These are phyloP conservation scores for Cardiospermum halicacabum DNA, from an alignment of 345 rosid species.

Conservation along the genomic window DNA sequence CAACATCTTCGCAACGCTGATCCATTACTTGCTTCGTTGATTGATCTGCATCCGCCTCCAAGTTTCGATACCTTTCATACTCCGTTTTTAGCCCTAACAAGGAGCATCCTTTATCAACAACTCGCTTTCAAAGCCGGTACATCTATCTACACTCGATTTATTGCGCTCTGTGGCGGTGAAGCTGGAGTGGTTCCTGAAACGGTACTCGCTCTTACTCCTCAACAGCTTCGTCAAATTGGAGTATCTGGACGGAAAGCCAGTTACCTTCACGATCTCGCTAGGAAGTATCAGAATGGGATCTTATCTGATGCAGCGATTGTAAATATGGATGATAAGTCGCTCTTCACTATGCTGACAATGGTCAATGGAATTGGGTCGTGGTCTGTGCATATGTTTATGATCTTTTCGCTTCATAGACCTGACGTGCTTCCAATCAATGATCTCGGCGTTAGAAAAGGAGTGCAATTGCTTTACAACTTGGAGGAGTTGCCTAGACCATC, in stretches of 20 bases:
- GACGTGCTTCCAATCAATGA: constrained; percentile 94
- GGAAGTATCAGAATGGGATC: constrained; percentile 86
- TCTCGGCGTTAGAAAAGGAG: constrained; percentile 84
- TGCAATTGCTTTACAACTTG: constrained; percentile 68
- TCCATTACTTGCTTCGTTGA: constrained; percentile 61
- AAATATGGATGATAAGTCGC: constrained; percentile 91
- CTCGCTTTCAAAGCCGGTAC: constrained; percentile 82
- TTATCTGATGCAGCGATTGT: constrained; percentile 75
- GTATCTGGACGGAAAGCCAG: constrained; percentile 90
- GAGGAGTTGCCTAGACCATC: constrained; percentile 91
- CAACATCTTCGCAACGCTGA: constrained; percentile 72
- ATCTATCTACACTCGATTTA: constrained; percentile 85
- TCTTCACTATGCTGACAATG: constrained; percentile 96
- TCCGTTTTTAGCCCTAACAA: constrained; percentile 81
- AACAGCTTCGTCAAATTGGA: constrained; percentile 84
- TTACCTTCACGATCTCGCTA: constrained; percentile 86
- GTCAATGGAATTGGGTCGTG: constrained; percentile 98
- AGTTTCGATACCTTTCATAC: constrained; percentile 69
- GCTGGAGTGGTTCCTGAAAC: constrained; percentile 66
- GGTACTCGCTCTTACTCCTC: constrained; percentile 63
- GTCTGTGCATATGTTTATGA: constrained; percentile 99
- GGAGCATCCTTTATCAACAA: constrained; percentile 91
- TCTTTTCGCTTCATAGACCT: constrained; percentile 89
- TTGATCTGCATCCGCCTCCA: constrained; percentile 67
- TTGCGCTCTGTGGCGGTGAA: constrained; percentile 81